Percentiles rank a stretch among this genome's conserved stretches.
Evolutionary conservation across 2,329 filamentous ascomycete genomes (phyloP).

Genomic region (Calcarisporium arbuscula): DNA sequence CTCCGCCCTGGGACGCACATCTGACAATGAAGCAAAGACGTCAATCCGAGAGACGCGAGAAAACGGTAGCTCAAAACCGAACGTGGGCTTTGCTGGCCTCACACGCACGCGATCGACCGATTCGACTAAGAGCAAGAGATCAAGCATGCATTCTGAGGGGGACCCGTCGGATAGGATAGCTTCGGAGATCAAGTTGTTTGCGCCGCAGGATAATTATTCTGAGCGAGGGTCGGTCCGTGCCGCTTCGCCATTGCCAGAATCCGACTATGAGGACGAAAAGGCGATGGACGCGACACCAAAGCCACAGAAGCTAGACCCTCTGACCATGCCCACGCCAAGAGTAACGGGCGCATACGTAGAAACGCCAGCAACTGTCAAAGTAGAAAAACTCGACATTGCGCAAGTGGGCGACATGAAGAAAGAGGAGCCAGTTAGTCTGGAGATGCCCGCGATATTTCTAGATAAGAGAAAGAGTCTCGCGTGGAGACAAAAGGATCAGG

Average conservation of each 20-base stretch:
- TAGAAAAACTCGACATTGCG: constrained; percentile 27
- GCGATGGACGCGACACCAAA: constrained; percentile 40
- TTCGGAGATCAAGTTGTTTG: constrained; percentile 51
- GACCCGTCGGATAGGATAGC: constrained; percentile 53
- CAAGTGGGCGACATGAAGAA: too few relatives aligned
- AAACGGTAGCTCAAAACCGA: constrained; percentile 22
- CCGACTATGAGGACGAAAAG: constrained; percentile 25
- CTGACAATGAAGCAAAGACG: constrained; percentile 12
- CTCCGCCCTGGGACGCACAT: constrained; percentile 14
- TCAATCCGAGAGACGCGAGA: constrained; percentile 12
- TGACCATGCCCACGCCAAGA: constrained; percentile 46
- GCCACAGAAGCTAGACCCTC: constrained; percentile 35
- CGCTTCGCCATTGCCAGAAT: constrained; percentile 32
- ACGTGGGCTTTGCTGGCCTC: constrained; percentile 40
- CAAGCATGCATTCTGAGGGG: constrained; percentile 43
- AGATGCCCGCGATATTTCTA: constrained; percentile 15
- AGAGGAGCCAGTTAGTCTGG: constrained; percentile 11
- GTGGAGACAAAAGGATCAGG: constrained; percentile 17
- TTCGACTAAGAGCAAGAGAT: constrained; percentile 39
- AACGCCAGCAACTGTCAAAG: constrained; percentile 43
- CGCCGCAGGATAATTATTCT: constrained; percentile 46
- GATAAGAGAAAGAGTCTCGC: constrained; percentile 18
- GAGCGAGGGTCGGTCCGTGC: constrained; percentile 48
- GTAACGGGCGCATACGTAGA: constrained; percentile 52
- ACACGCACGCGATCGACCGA: constrained; percentile 37